phyloP scores from a whole-genome alignment of 2,329 filamentous ascomycete species.

The Cylindrodendrum hubeiense region DNA sequence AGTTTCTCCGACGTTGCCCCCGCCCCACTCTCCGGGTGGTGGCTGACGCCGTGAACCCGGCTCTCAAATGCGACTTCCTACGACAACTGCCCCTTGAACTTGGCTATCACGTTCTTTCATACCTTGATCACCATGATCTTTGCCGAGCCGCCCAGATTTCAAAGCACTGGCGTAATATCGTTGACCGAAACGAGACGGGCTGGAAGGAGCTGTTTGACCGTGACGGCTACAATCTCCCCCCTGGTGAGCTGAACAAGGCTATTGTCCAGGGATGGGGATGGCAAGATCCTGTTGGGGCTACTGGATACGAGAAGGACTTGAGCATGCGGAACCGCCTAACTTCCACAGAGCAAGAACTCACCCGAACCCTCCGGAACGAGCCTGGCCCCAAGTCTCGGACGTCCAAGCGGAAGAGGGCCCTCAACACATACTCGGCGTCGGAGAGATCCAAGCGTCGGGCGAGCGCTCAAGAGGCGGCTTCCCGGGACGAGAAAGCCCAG shows the following conservation, averaged over 20 bases:
- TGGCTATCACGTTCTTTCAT: conserved; percentile 87
- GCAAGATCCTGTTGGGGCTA: conserved; percentile 84
- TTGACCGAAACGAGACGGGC: conserved; percentile 92
- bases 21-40: conserved; percentile 91
- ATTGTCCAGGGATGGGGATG: conserved; percentile 96
- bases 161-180: conserved; percentile 90
- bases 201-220: conserved; percentile 94
- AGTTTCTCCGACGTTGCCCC: conserved; percentile 88
- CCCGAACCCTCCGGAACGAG: conserved; percentile 57
- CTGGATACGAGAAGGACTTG: conserved; percentile 85
- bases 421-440: conserved; percentile 57
- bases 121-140: conserved; percentile 86
- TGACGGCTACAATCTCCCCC: conserved; percentile 83
- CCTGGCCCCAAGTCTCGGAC: conserved; percentile 58
- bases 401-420: conserved; percentile 69
- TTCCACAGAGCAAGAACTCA: conserved; percentile 65
- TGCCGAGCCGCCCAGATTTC: conserved; percentile 94
- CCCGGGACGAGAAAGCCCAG: conserved; percentile 57
- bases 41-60: conserved; percentile 91
- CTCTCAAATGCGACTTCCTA: conserved; percentile 94
- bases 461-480: conserved; percentile 59
- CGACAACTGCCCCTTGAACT: conserved; percentile 87
- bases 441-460: conserved; percentile 68
- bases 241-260: conserved; percentile 86
- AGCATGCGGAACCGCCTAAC: conserved; percentile 69